Base-by-base conservation (phyloP, 768 basidiomycete genomes). In the Pilatotrama ljubarskyi region DNA sequence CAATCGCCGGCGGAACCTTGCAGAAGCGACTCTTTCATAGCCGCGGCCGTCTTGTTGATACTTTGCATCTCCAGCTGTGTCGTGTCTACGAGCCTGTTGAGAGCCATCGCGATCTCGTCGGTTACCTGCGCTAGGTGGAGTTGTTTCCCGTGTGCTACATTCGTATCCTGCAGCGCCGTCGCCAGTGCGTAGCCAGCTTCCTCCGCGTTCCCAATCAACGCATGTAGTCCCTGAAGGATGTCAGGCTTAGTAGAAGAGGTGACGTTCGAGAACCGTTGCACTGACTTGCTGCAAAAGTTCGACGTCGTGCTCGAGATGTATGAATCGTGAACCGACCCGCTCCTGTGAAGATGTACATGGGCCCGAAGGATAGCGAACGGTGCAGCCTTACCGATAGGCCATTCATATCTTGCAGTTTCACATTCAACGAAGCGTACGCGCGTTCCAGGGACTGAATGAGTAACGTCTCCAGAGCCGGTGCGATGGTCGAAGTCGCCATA, bases 11-110 rank as follows among this genome's bases (percentile, higher is more conserved):
- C 38, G 38, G 24, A 24, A 29, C 22, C 29, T 17, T 20, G 47
- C 35, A 55, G 61, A 42, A 81, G 61, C 6, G 68, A 69, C 47
- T 72, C 68, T 36, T 71, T 71, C 20, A 80, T 63, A 7, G 71
- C 65, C 15, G 59, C 63, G 3, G 78, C 75, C 20, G 84, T 80
- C 18, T 68, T 74, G 48, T 80, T 82, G 54, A 86, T 78, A 57
- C 74, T 76, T 53, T 76, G 72, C 37, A 86, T 69, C 62, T 83
- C 82, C 15, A 64, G 57, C 20, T 74, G 76, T 2, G 81, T 75
- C 10, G 73, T 75, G 32, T 67, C 64, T 0, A 77, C 75, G 20
- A 84, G 68, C 11, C 73, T 69, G 8, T 72, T 61, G 24, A 85
- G 63, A 0, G 73, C 69, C 20, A 71, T 65, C 10, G 67, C 69